phyloP scores from a whole-genome alignment of 176 grass and related monocot species.

The maize (Zea mays) region DNA sequence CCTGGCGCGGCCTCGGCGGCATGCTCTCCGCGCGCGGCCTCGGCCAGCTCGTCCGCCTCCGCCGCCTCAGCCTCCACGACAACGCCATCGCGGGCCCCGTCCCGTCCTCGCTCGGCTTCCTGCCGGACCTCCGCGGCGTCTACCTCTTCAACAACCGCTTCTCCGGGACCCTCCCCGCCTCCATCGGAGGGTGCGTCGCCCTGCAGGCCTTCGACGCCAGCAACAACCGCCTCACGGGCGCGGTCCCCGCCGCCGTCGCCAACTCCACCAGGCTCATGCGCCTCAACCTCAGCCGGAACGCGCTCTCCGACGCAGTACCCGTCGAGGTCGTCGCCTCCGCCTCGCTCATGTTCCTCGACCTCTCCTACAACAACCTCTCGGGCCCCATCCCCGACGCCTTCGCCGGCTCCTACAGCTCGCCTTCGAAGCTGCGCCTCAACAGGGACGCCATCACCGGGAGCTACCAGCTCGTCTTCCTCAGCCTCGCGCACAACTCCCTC shows the following conservation, averaged over 20 bases:
- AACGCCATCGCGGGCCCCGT: slow-evolving; percentile 46
- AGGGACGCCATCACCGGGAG: slow-evolving; percentile 47
- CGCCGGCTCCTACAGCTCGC: background rate
- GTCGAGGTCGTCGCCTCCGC: slow-evolving; percentile 5
- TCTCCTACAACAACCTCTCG: slow-evolving; percentile 58
- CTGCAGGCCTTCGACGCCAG: slow-evolving; percentile 62
- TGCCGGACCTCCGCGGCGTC: slow-evolving; percentile 56
- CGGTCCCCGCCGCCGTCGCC: slow-evolving; percentile 41
- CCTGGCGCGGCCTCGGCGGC: slow-evolving; percentile 48
- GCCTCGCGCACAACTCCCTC: slow-evolving; percentile 50
- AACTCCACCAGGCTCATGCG: slow-evolving; percentile 60
- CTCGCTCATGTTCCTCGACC: slow-evolving; percentile 50
- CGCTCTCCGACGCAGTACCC: slow-evolving; percentile 40
- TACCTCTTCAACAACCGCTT: slow-evolving; percentile 83
- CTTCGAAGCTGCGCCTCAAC: no score
- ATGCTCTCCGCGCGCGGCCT: slow-evolving; percentile 42
- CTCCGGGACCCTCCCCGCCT: slow-evolving; percentile 50
- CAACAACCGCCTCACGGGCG: slow-evolving; percentile 49
- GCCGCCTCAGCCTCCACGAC: slow-evolving; percentile 67
- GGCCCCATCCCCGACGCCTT: slow-evolving; percentile 35
- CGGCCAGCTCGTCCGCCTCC: slow-evolving; percentile 49
- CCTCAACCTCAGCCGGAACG: slow-evolving; percentile 64
- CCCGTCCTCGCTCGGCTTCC: slow-evolving; percentile 41
- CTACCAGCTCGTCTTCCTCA: slow-evolving; percentile 49
- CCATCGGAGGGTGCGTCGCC: slow-evolving; percentile 44